Conservation (phyloP, 163 green algal genomes). For the Chlamydomonas reinhardtii region DNA sequence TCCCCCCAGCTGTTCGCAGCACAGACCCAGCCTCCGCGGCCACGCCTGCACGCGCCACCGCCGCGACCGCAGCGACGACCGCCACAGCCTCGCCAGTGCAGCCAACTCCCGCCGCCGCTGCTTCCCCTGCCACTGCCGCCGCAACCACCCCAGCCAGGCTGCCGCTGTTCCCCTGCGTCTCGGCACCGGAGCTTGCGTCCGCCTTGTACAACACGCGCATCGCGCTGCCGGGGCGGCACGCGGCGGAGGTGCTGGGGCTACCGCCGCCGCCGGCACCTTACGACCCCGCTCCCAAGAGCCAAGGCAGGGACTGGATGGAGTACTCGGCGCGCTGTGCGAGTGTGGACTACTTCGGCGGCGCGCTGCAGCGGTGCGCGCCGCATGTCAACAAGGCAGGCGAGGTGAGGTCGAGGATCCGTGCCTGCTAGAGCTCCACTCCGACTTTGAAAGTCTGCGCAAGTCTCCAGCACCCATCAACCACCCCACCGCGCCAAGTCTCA, state of each 20-base stretch:
- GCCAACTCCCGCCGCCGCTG: neutral
- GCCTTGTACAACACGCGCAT: slow-evolving; percentile 19
- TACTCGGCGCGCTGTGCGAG: neutral
- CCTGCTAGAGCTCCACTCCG: no score
- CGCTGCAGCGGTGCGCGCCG: slow-evolving; percentile 17
- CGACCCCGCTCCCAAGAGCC: no score
- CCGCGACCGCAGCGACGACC: neutral
- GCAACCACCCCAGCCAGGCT: neutral
- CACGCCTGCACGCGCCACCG: neutral
- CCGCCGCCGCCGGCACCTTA: neutral
- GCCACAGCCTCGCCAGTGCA: neutral
- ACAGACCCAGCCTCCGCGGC: neutral
- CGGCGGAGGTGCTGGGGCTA: slow-evolving; percentile 17
- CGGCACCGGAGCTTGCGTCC: neutral
- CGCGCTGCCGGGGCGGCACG: slow-evolving; percentile 7
- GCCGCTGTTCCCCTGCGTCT: neutral
- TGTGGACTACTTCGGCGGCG: slow-evolving; percentile 12
- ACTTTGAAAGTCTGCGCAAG: no score
- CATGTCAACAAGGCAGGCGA: neutral
- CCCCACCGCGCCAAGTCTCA: no score
- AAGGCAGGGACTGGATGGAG: slow-evolving; percentile 16
- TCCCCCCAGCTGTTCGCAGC: no score
- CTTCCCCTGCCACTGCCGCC: no score
- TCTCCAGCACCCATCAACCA: no score
- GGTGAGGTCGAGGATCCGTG: no score